phyloP scores from a whole-genome alignment of 2,329 filamentous ascomycete species.

The Fusarium domesticum region DNA sequence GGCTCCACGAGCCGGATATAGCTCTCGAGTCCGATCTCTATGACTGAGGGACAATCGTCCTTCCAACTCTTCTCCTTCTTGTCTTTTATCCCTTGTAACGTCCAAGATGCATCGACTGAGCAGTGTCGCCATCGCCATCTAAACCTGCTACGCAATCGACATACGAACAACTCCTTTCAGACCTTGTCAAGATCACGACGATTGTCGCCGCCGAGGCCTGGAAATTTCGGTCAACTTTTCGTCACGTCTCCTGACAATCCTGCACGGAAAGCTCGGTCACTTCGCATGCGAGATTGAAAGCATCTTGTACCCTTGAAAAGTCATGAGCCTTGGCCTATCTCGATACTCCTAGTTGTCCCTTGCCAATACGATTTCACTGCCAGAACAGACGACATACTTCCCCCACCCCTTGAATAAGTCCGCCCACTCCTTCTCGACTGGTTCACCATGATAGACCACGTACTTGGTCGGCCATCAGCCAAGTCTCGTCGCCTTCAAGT shows the following conservation, averaged over 20 bases:
- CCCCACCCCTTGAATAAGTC: too few species aligned
- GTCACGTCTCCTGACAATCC: too few species aligned
- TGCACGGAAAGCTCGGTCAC: too few species aligned
- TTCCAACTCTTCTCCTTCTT: neutral
- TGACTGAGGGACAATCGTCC: neutral
- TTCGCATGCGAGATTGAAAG: neutral
- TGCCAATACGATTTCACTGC: neutral
- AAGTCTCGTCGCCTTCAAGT: conserved; percentile 93
- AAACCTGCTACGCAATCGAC: neutral
- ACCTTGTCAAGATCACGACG: neutral
- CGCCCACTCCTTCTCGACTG: conserved; percentile 2
- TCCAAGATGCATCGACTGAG: neutral
- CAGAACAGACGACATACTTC: too few species aligned
- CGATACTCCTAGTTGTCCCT: neutral
- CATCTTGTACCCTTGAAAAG: neutral
- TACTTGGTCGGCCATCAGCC: conserved; percentile 83
- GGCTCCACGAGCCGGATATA: conserved; percentile 20
- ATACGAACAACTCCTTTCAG: neutral
- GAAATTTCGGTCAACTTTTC: too few species aligned
- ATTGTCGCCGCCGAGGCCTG: too few species aligned
- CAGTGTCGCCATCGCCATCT: neutral
- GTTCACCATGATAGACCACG: conserved; percentile 70
- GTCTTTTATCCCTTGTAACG: neutral
- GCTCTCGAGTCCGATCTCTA: conserved; percentile 6
- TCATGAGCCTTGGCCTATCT: neutral